A percentile compares a stretch with the other conserved stretches of the same genome.
phyloP scores from a whole-genome alignment of 73 alveolate genomes.

The Stentor roeselii region DNA sequence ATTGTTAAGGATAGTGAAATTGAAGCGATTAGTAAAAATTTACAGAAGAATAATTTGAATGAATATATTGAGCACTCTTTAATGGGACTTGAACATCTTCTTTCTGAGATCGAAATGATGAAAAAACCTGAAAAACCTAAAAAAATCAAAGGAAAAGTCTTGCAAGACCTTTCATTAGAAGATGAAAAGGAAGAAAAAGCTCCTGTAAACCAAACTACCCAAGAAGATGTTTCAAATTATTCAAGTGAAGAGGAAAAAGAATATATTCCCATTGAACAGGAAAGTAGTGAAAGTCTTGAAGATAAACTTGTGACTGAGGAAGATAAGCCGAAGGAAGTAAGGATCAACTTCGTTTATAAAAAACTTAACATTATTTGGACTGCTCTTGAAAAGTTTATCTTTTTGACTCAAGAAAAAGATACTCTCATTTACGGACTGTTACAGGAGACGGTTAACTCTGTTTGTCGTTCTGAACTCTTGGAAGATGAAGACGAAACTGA shows the following conservation, averaged over 20 bases:
- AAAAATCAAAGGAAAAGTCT: background rate
- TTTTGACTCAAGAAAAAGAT: background rate
- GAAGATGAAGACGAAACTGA: background rate
- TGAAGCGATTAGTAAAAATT: background rate
- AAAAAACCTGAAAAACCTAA: background rate
- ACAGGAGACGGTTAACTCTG: background rate
- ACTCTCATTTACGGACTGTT: background rate
- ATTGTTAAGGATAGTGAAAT: background rate
- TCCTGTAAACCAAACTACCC: background rate
- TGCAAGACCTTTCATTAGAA: background rate
- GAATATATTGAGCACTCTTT: background rate
- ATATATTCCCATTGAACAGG: background rate
- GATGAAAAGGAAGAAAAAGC: background rate
- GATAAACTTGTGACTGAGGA: too few species aligned
- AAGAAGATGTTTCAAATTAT: background rate
- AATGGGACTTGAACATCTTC: background rate
- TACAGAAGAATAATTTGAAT: background rate
- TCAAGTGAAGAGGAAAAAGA: background rate
- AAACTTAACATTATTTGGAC: background rate
- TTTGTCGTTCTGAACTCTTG: background rate
- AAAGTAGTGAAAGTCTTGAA: background rate
- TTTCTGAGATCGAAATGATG: background rate
- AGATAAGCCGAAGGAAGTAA: too few species aligned
- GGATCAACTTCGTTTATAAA: background rate
- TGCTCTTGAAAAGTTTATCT: background rate